Base-by-base conservation (phyloP, 176 grass and related monocot genomes). In the Alloteropsis semialata region DNA sequence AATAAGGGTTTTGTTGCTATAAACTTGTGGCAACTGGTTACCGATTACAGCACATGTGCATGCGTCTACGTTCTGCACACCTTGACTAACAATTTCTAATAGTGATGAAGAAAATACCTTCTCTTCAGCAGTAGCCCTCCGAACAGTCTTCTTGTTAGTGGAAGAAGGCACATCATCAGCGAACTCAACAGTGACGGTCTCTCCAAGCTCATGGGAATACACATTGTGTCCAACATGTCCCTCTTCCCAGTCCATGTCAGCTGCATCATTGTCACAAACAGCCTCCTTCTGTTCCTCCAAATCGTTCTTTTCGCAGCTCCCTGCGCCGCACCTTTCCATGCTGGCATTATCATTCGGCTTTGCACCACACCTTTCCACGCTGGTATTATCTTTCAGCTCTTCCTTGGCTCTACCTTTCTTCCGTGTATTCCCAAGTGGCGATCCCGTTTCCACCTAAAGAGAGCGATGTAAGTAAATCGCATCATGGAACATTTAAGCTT, bases 211-310 rank as follows among this genome's bases (percentile, higher is more conserved):
- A 88, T 89, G 84, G 10, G 90, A 89, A 87, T 91, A 80, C 59
- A 82, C 92, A 58, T 53, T n/a, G 14, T 60, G 38, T 41, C 89
- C 90, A 51, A 98, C 79, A 39, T 65, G 85, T 19, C 96, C 96
- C 63, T 98, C 96, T 84, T 98, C 92, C 96, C 96, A 98, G 66
- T 91, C 92, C 92, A 95, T 84, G 67, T 88, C 92, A 88, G 81
- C 77, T 33, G 74, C 66, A 75, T 75, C 90, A 80, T 5, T 58
- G 27, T 66, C 58, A 1, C 53, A 41, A 46, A 67, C 74, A 44
- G 39, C 58, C 57, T 48, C 87, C 13, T 5, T 39, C 41, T 72
- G 45, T 64, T 84, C 64, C 39, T 65, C 43, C 29, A 77, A 10
- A 74, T 22, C 89, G n/a, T 61, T 85, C 82, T 81, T 84, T 38